Base-by-base conservation (phyloP, 805 yeast genomes). In the Komagataella kurtzmanii region DNA sequence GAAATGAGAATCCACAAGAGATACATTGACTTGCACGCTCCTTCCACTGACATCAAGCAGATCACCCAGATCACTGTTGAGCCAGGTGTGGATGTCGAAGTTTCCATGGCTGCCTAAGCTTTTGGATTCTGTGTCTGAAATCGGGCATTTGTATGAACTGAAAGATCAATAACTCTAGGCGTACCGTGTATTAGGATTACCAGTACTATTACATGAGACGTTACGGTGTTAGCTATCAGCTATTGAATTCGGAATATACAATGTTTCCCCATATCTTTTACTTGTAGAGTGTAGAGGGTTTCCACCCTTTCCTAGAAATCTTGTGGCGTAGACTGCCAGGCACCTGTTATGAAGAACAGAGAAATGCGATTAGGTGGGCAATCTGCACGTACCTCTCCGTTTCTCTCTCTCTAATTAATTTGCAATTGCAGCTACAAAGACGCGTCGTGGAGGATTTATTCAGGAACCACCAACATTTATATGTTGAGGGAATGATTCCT, bases 1-100 rank as follows among this genome's bases (percentile, higher is more conserved):
- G 99, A 93, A 83, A 86, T 93, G 96, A 91, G 97, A 86, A 89
- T 93, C 83, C 99, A 93, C 96, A 93, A 93, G 95, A 90, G 99
- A 80, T 85, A 88, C 76, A 88, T 93, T 70, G 97, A 90, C 80
- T 83, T 93, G 75, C 91, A 87, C 77, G 96, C 98, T 62, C 96
- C 97, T 75, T 88, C 96, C 70, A 77, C 80, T 60, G 74, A 82
- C 63, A 96, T 91, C 75, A 89, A 86, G 86, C 86, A 84, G 77
- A 88, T 91, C 79, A 90, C 98, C 67, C 90, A 90, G 73, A 85
- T 89, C 85, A 88, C 96, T 79, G 85, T 91, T 73, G 96, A 89
- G 81, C 96, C 98, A 68, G 98, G 97, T 86, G 97, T 91, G 70
- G 96, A 90, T 81, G 93, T 91, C 65, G 93, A 85, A 77, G 93